Conservation (phyloP, 495 filamentous ascomycete genomes). For the Lasiosphaeris hirsuta region DNA sequence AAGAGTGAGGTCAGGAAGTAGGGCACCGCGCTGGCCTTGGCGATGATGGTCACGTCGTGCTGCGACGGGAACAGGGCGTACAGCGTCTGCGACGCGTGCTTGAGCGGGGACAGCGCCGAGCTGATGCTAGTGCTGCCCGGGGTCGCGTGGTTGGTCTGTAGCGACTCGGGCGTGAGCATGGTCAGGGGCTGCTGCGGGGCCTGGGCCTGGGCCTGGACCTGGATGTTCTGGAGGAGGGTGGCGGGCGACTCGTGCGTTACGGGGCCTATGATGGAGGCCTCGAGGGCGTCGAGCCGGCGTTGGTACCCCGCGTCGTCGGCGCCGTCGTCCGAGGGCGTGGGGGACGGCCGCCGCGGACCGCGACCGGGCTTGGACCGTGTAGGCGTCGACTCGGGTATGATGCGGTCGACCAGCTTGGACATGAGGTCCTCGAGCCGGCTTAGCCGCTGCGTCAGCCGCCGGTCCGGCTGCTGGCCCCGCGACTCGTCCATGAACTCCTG, state of each 20-base stretch:
- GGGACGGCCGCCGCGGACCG: not conserved
- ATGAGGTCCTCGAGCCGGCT: slow-evolving; percentile 46
- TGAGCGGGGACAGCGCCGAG: slow-evolving; percentile 13
- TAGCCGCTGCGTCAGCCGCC: slow-evolving; percentile 42
- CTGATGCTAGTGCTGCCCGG: not conserved
- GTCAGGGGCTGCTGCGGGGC: not conserved
- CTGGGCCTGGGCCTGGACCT: too few relatives aligned
- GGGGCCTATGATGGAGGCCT: slow-evolving; percentile 1
- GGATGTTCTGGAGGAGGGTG: too few relatives aligned
- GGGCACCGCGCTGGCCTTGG: slow-evolving; percentile 23
- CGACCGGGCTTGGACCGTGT: not conserved
- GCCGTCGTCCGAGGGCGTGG: not conserved
- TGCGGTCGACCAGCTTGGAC: slow-evolving; percentile 42
- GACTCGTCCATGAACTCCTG: slow-evolving; percentile 48
- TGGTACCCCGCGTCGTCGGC: slow-evolving; percentile 1
- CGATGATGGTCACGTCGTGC: slow-evolving; percentile 35
- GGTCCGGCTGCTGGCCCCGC: slow-evolving; percentile 31
- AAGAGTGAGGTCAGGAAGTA: slow-evolving; percentile 34
- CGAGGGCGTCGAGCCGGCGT: slow-evolving; percentile 13
- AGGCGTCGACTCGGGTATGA: slow-evolving; percentile 23
- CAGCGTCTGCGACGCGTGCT: slow-evolving; percentile 29
- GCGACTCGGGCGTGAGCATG: slow-evolving; percentile 25
- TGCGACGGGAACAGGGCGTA: slow-evolving; percentile 40
- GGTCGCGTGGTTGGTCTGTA: slow-evolving; percentile 14
- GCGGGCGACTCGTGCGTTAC: too few relatives aligned